These are phyloP conservation scores for Diatrype stigma DNA, from an alignment of 2,329 filamentous ascomycete genomes.

Conservation along the genomic window DNA sequence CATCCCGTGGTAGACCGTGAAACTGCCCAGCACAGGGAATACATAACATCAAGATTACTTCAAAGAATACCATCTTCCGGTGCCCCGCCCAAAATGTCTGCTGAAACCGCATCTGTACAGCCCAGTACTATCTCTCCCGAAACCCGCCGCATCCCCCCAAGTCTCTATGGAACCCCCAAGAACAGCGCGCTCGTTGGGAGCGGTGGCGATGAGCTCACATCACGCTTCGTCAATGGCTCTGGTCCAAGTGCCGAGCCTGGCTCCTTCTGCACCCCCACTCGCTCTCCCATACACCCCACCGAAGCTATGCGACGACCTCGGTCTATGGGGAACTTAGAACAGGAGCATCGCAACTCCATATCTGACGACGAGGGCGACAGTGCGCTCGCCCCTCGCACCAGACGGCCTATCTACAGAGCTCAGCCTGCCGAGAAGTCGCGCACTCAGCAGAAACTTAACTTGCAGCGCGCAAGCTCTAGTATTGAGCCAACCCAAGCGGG, in stretches of 20 bases:
- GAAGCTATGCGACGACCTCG: slow-evolving; percentile 36
- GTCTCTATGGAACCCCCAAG: slow-evolving; percentile 33
- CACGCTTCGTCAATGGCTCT: slow-evolving; percentile 54
- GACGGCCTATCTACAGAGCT: slow-evolving; percentile 33
- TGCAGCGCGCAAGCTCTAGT: slow-evolving; percentile 68
- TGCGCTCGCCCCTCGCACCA: slow-evolving; percentile 43
- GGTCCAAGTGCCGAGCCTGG: slow-evolving; percentile 44
- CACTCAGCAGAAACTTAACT: slow-evolving; percentile 71
- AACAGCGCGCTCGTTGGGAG: slow-evolving; percentile 30
- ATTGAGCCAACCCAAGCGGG: slow-evolving; percentile 59
- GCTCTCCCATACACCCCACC: slow-evolving; percentile 26
- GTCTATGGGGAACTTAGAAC: slow-evolving; percentile 36
- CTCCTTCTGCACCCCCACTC: slow-evolving; percentile 45
- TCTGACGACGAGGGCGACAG: slow-evolving; percentile 38
- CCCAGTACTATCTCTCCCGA: slow-evolving; percentile 31
- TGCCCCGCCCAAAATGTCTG: slow-evolving; percentile 61
- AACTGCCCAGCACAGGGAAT: slow-evolving; percentile 53
- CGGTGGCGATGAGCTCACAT: slow-evolving; percentile 48
- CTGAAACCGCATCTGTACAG: slow-evolving; percentile 50
- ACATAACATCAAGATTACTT: slow-evolving; percentile 64
- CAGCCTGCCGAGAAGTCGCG: slow-evolving; percentile 55
- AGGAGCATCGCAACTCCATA: slow-evolving; percentile 21
- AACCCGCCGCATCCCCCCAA: slow-evolving; percentile 36
- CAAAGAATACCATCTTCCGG: slow-evolving; percentile 59
- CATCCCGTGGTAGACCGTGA: slow-evolving; percentile 34